Evolutionary conservation across 352 stramenopile species (phyloP).

Genomic region (Sclerospora graminicola): DNA sequence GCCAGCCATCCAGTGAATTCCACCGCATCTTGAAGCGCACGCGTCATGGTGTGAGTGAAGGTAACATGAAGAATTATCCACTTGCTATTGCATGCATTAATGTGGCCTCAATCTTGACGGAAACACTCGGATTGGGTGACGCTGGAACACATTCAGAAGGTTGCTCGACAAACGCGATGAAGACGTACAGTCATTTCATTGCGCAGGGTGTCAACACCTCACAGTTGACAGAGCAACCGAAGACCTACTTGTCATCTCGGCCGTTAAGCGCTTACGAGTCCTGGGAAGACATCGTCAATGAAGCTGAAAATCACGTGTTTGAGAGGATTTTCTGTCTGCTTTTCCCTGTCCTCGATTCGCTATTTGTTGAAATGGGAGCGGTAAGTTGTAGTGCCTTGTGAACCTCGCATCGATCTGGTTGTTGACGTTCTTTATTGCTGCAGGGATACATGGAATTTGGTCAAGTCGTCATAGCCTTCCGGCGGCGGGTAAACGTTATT

Average conservation of each 20-base stretch:
- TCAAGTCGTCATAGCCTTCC: constrained; percentile 64
- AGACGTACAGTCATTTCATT: constrained; percentile 68
- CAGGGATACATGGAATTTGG: constrained; percentile 87
- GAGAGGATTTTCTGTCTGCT: constrained; percentile 79
- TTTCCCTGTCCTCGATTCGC: constrained; percentile 67
- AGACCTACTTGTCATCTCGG: constrained; percentile 23
- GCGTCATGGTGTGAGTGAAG: constrained; percentile 71
- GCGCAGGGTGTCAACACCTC: constrained; percentile 30
- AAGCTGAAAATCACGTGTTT: constrained; percentile 74
- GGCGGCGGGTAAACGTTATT: constrained; percentile 52
- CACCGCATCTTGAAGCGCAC: constrained; percentile 63
- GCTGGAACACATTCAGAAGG: constrained; percentile 68
- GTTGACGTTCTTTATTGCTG: constrained; percentile 6
- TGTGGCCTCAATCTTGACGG: constrained; percentile 55
- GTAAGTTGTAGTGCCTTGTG: constrained; percentile 27
- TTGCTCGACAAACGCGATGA: constrained; percentile 56
- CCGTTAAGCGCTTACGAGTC: constrained; percentile 34
- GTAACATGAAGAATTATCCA: constrained; percentile 85
- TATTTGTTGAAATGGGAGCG: constrained; percentile 83
- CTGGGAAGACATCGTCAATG: constrained; percentile 65
- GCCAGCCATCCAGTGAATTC: constrained; percentile 48
- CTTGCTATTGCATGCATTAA: constrained; percentile 85
- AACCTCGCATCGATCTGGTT: constrained; percentile 1
- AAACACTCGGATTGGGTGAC: constrained; percentile 69
- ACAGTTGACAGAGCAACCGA: constrained; percentile 11